Evolutionary conservation across 352 stramenopile genomes (phyloP).

Genomic region (Phytophthora megakarya): DNA sequence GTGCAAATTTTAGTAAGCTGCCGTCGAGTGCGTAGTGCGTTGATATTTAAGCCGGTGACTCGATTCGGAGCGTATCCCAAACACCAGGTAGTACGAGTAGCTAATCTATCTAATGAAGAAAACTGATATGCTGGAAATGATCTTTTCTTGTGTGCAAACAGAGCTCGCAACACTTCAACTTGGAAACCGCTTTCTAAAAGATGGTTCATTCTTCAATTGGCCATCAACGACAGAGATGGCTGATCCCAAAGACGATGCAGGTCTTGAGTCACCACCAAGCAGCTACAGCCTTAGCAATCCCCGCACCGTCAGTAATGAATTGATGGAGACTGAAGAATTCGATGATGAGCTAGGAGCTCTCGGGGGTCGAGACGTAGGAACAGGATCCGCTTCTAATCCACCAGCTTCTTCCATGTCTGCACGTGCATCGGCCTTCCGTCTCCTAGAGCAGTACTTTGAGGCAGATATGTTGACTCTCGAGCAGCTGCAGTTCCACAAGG

Average conservation of each 20-base stretch:
- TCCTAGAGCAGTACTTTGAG: conserved; percentile 87
- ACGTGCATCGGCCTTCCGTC: conserved; percentile 68
- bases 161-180: no score
- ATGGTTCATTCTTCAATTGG: conserved; percentile 12
- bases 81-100: conserved; percentile 38
- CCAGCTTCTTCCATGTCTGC: conserved; percentile 55
- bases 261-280: no score
- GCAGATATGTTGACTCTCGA: conserved; percentile 83
- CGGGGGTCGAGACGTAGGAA: conserved; percentile 5
- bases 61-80: conserved; percentile 25
- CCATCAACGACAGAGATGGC: no score
- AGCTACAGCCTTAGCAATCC: conserved; percentile 24
- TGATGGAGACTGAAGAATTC: conserved; percentile 8
- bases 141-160: background rate
- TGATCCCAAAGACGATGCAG: no score
- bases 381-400: conserved; percentile 7
- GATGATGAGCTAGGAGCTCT: conserved; percentile 16
- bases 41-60: conserved; percentile 49
- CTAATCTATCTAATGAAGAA: conserved; percentile 41
- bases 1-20: conserved; percentile 36
- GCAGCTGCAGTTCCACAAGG: conserved; percentile 82
- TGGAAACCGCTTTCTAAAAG: no score
- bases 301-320: conserved; percentile 3
- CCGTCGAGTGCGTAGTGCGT: conserved; percentile 42
- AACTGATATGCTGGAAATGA: conserved; percentile 10